phyloP scores from a whole-genome alignment of 2,329 filamentous ascomycete species.

The Fusarium paranaense region DNA sequence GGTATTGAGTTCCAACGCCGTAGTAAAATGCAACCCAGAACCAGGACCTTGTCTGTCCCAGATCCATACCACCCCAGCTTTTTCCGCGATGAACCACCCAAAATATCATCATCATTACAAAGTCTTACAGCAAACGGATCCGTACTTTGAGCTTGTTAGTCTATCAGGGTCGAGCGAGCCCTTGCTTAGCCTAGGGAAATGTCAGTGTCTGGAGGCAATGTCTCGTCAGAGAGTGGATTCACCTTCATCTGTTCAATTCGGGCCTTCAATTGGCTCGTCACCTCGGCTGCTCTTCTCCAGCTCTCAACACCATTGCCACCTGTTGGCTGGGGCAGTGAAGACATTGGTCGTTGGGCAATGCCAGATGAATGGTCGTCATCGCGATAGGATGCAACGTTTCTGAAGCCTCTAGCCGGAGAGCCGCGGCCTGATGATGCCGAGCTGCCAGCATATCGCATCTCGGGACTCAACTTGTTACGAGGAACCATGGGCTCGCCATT shows the following conservation, averaged over 20 bases:
- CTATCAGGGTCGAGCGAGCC: conserved; percentile 57
- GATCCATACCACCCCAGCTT: conserved; percentile 39
- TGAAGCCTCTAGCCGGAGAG: conserved; percentile 69
- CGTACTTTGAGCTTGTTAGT: conserved; percentile 11
- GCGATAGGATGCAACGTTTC: conserved; percentile 50
- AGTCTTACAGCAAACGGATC: conserved; percentile 23
- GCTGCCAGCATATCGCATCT: conserved; percentile 64
- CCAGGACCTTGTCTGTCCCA: conserved; percentile 38
- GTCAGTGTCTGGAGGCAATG: conserved; percentile 4
- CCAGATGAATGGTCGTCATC: conserved; percentile 50
- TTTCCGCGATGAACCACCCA: conserved; percentile 34
- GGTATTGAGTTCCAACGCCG: conserved; percentile 45
- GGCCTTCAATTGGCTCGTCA: conserved; percentile 96
- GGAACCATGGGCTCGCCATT: conserved; percentile 67
- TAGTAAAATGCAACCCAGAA: conserved; percentile 43
- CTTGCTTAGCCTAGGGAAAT: conserved; percentile 59
- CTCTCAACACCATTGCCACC: conserved; percentile 71
- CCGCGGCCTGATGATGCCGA: conserved; percentile 66
- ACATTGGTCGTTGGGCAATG: conserved; percentile 49
- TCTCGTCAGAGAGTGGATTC: conserved; percentile 28
- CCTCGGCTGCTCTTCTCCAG: conserved; percentile 96
- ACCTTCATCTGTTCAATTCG: conserved; percentile 99
- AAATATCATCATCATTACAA: conserved; percentile 42
- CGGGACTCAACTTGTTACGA: conserved; percentile 67
- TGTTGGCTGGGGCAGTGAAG: conserved; percentile 51